phyloP scores from a whole-genome alignment of 352 stramenopile genomes.

The Phytopythium ostracodes region DNA sequence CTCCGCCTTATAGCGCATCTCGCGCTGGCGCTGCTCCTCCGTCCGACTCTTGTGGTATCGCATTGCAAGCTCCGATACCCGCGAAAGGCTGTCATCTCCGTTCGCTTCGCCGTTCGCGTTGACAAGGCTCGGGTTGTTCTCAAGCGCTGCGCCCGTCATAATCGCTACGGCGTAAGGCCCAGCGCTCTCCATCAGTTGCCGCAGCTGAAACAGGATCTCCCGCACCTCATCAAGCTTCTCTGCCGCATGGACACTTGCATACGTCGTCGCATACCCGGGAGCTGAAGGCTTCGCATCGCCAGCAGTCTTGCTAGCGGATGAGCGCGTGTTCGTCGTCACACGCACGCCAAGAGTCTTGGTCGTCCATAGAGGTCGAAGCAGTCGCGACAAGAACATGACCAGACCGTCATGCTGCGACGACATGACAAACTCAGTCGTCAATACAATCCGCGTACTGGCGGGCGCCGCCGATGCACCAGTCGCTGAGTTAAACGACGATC shows the following conservation, averaged over 20 bases:
- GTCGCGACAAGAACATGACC: constrained; percentile 71
- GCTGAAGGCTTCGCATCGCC: constrained; percentile 17
- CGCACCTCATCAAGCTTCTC: constrained; percentile 69
- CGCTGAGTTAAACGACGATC: constrained; percentile 11
- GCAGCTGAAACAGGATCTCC: constrained; percentile 79
- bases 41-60: constrained; percentile 69
- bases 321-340: constrained; percentile 20
- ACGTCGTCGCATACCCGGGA: constrained; percentile 25
- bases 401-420: constrained; percentile 86
- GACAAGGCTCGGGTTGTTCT: constrained; percentile 54
- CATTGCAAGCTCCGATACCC: constrained; percentile 58
- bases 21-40: constrained; percentile 70
- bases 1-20: constrained; percentile 76
- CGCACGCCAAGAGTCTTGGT: constrained; percentile 51
- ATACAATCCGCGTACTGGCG: constrained; percentile 69
- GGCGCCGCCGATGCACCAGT: constrained; percentile 17
- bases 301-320: constrained; percentile 7
- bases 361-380: constrained; percentile 77
- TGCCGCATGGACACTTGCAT: constrained; percentile 34
- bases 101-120: constrained; percentile 25
- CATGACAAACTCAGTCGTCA: constrained; percentile 85
- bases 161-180: constrained; percentile 77
- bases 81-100: constrained; percentile 41
- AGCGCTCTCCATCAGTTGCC: constrained; percentile 76
- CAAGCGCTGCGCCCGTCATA: constrained; percentile 46